Evolutionary conservation across 148 eudicot species (phyloP).

Genomic region (Diospyros lotus): DNA sequence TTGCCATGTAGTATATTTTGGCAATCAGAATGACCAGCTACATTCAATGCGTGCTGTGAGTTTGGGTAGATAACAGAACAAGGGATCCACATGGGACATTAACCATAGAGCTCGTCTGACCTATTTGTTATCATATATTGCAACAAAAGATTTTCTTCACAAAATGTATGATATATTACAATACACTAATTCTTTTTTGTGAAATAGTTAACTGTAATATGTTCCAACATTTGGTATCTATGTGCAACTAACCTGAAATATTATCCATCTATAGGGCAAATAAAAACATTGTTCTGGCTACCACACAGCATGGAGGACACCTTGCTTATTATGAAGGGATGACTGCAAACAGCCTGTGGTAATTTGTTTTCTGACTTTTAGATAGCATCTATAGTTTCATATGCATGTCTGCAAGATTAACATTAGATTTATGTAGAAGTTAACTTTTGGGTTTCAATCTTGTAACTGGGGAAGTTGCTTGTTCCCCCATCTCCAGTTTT

Average conservation of each 20-base stretch:
- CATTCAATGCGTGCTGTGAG: too few relatives aligned
- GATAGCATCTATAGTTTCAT: neutral
- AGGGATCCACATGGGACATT: too few relatives aligned
- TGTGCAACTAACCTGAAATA: conserved; percentile 7
- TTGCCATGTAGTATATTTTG: too few relatives aligned
- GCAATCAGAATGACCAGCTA: too few relatives aligned
- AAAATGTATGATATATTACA: neutral
- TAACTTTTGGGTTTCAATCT: neutral
- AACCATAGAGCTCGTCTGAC: too few relatives aligned
- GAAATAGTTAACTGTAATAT: neutral
- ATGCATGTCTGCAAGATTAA: neutral
- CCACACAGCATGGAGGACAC: conserved; percentile 93
- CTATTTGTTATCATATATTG: neutral
- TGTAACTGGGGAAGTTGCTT: neutral
- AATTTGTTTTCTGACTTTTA: conserved; percentile 9
- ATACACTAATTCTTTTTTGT: neutral
- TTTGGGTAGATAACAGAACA: too few relatives aligned
- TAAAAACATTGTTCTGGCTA: conserved; percentile 69
- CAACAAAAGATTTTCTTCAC: neutral
- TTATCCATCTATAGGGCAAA: conserved; percentile 49
- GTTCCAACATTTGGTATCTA: neutral
- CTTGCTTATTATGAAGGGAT: conserved; percentile 85
- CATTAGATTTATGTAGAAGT: neutral
- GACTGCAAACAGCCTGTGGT: conserved; percentile 78
- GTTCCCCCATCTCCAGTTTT: neutral